Conservation (phyloP, 2,329 filamentous ascomycete species). For the Aspergillus sp. region DNA sequence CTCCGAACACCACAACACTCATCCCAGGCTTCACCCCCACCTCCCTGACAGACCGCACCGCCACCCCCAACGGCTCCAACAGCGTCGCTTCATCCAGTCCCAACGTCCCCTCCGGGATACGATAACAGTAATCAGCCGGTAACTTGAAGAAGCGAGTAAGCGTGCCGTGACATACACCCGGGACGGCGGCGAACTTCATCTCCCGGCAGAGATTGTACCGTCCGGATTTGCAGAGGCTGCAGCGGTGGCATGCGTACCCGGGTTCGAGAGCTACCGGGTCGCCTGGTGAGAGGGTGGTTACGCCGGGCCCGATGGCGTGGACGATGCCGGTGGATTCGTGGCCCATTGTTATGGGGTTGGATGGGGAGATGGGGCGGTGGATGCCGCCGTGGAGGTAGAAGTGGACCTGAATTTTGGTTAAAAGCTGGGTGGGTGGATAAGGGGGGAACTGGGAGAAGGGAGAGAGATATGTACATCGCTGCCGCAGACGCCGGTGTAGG, state of each 20-base stretch:
- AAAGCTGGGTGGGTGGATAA: background rate
- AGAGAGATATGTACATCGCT: slow-evolving; percentile 32
- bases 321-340: slow-evolving; percentile 38
- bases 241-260: slow-evolving; percentile 37
- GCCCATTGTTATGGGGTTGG: slow-evolving; percentile 33
- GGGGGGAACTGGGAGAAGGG: background rate
- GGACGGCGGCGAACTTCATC: slow-evolving; percentile 46
- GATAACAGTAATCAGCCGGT: slow-evolving; percentile 44
- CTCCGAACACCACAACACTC: slow-evolving; percentile 61
- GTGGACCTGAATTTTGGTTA: slow-evolving; percentile 31
- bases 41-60: slow-evolving; percentile 47
- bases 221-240: slow-evolving; percentile 40
- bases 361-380: slow-evolving; percentile 28
- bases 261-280: slow-evolving; percentile 41
- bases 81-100: slow-evolving; percentile 48
- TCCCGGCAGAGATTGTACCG: slow-evolving; percentile 45
- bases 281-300: slow-evolving; percentile 28
- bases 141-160: slow-evolving; percentile 40
- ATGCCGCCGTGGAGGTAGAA: slow-evolving; percentile 44
- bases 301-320: slow-evolving; percentile 26
- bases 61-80: slow-evolving; percentile 52
- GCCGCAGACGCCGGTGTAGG: slow-evolving; percentile 48
- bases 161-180: slow-evolving; percentile 41
- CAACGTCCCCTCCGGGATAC: slow-evolving; percentile 36
- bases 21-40: slow-evolving; percentile 44